phyloP scores from a whole-genome alignment of 768 basidiomycete genomes.

The Calvatia gigantea region DNA sequence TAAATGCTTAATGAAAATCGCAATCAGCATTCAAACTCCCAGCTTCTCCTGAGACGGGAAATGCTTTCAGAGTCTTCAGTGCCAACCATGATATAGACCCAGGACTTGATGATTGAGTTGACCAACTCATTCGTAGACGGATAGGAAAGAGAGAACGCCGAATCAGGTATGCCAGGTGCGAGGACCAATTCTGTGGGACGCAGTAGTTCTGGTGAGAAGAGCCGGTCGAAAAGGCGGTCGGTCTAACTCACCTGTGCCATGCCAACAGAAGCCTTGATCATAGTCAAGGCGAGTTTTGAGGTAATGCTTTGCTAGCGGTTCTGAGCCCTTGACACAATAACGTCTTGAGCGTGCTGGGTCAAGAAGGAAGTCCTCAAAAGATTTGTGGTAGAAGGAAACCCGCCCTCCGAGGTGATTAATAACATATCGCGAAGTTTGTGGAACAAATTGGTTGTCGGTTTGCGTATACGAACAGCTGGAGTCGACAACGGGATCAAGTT shows the following conservation, averaged over 20 bases:
- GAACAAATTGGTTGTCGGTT: no score
- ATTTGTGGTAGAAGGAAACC: not conserved
- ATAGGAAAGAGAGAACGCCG: not conserved
- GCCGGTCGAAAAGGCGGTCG: not conserved
- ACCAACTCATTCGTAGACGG: not conserved
- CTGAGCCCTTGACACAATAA: not conserved
- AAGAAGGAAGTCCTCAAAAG: not conserved
- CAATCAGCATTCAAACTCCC: no score
- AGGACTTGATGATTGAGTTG: not conserved
- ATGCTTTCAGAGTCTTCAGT: no score
- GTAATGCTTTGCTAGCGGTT: not conserved
- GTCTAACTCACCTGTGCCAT: conserved; percentile 29
- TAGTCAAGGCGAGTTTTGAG: conserved; percentile 16
- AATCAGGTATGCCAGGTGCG: not conserved
- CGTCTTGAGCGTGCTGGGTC: not conserved
- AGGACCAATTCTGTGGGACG: not conserved
- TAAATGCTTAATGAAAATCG: no score
- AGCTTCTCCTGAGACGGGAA: no score
- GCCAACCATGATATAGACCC: no score
- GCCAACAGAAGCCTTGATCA: conserved; percentile 37
- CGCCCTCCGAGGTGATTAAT: not conserved
- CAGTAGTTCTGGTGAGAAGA: not conserved
- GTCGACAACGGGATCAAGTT: not conserved
- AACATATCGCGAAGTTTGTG: not conserved
- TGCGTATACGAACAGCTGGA: no score